These are phyloP conservation scores for Zelopaecilomyces penicillatus DNA, from an alignment of 2,329 filamentous ascomycete species.

Conservation along the genomic window DNA sequence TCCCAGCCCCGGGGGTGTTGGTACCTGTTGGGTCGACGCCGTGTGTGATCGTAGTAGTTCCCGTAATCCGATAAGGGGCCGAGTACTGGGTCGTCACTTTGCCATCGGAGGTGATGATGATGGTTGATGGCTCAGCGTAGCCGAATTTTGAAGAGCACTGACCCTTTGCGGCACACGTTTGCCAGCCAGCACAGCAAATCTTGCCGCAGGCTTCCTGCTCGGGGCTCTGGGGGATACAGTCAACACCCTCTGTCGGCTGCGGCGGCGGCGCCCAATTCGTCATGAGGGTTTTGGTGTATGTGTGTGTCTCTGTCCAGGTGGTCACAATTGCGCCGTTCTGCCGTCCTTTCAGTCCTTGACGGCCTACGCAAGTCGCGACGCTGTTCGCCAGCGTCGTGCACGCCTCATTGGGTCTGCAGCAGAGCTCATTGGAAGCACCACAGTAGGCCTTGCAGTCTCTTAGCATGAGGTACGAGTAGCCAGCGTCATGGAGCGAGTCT, in stretches of 20 bases:
- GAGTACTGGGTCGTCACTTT: conserved; percentile 48
- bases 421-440: conserved; percentile 46
- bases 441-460: conserved; percentile 45
- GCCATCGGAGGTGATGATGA: conserved; percentile 37
- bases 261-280: conserved; percentile 40
- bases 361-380: conserved; percentile 40
- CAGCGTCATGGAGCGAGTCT: conserved; percentile 39
- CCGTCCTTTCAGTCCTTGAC: conserved; percentile 13
- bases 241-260: conserved; percentile 32
- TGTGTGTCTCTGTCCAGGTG: conserved; percentile 53
- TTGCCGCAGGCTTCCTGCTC: conserved; percentile 55
- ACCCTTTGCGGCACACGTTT: conserved; percentile 54
- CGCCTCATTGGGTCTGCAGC: conserved; percentile 39
- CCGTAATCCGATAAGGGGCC: conserved; percentile 43
- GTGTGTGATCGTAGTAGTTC: conserved; percentile 45
- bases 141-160: conserved; percentile 50
- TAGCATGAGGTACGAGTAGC: conserved; percentile 42
- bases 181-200: conserved; percentile 62
- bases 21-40: conserved; percentile 37
- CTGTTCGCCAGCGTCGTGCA: conserved; percentile 43
- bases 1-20: not conserved
- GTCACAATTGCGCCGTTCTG: conserved; percentile 36
- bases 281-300: conserved; percentile 51
- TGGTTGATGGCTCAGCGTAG: conserved; percentile 33
- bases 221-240: conserved; percentile 42